A percentile compares a stretch with the other conserved stretches of the same genome.
Conservation (phyloP, 306 rosid species). For the Trifolium dubium region DNA sequence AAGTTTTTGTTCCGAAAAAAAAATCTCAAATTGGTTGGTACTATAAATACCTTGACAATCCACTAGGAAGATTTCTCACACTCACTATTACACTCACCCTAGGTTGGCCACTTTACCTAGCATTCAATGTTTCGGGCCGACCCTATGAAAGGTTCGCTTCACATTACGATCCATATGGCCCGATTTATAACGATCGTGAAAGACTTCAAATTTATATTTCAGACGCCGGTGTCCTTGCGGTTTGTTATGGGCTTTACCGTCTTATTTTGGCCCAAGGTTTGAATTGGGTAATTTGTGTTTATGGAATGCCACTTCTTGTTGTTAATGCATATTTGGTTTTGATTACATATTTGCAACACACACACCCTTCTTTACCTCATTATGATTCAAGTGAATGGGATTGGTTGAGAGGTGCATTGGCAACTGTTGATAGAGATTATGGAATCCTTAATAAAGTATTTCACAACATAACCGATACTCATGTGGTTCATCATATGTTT, state of each 20-base stretch:
- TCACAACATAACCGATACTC: constrained; percentile 44
- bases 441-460: constrained; percentile 43
- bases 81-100: constrained; percentile 53
- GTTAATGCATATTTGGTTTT: constrained; percentile 31
- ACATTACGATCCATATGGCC: constrained; percentile 80
- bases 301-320: constrained; percentile 39
- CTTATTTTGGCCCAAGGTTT: constrained; percentile 53
- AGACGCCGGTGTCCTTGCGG: constrained; percentile 55
- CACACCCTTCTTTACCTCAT: constrained; percentile 44
- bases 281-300: constrained; percentile 64
- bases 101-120: constrained; percentile 82
- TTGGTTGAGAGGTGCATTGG: constrained; percentile 44
- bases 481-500: constrained; percentile 54
- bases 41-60: constrained; percentile 71
- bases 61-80: constrained; percentile 55
- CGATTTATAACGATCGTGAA: constrained; percentile 70
- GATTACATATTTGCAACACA: constrained; percentile 44
- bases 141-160: constrained; percentile 62
- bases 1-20: constrained; percentile 80
- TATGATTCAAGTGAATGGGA: constrained; percentile 49
- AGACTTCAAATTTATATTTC: constrained; percentile 66
- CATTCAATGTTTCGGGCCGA: constrained; percentile 76
- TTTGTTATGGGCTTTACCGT: constrained; percentile 53
- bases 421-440: constrained; percentile 43
- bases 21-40: constrained; percentile 53